phyloP scores from a whole-genome alignment of 2,329 filamentous ascomycete genomes.

The Diaporthe destruens region DNA sequence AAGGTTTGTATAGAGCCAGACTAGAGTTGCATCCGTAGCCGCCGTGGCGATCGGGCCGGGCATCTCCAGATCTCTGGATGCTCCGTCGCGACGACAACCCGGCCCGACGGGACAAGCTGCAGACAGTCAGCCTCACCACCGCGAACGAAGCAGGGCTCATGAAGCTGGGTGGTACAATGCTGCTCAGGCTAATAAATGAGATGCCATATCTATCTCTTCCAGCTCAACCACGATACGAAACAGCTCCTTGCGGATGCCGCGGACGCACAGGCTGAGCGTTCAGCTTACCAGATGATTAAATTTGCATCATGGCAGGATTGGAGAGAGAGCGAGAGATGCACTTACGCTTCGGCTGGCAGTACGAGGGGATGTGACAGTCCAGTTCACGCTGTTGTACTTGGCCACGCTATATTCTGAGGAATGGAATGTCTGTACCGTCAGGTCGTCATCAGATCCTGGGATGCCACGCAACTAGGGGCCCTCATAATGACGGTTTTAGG shows the following conservation, averaged over 20 bases:
- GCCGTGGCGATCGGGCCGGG: conserved; percentile 2
- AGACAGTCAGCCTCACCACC: conserved; percentile 36
- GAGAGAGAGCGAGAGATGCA: not conserved
- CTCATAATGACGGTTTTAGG: conserved; percentile 79
- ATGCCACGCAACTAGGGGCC: conserved; percentile 70
- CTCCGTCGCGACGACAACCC: not conserved
- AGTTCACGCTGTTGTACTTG: no score
- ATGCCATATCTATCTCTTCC: conserved; percentile 40
- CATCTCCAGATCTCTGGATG: not conserved
- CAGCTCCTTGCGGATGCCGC: conserved; percentile 5
- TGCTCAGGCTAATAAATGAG: conserved; percentile 32
- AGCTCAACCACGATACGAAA: conserved; percentile 38
- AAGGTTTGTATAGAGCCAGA: conserved; percentile 1
- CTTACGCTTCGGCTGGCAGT: conserved; percentile 35
- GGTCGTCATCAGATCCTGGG: conserved; percentile 77
- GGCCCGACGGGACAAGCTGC: not conserved
- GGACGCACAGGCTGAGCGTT: conserved; percentile 39
- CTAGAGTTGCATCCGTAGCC: conserved; percentile 13
- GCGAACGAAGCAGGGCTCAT: conserved; percentile 18
- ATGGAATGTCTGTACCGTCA: conserved; percentile 53
- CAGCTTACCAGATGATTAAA: conserved; percentile 42
- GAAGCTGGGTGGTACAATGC: not conserved
- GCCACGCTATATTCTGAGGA: not conserved
- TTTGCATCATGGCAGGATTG: conserved; percentile 37
- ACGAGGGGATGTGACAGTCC: not conserved